phyloP scores from a whole-genome alignment of 2,329 filamentous ascomycete genomes.

The Penicillium sp. region DNA sequence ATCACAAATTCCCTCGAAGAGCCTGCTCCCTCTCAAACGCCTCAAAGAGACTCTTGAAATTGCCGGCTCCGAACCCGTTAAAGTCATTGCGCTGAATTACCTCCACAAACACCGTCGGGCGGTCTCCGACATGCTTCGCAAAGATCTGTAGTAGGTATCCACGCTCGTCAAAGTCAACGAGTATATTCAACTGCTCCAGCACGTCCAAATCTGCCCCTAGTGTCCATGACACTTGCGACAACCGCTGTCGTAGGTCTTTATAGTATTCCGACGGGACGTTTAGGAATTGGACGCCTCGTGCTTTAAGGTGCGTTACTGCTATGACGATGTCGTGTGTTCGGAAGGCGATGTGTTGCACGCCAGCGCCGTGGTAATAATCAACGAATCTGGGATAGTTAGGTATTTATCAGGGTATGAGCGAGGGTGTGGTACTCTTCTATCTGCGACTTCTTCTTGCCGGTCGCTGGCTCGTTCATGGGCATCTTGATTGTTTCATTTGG shows the following conservation, averaged over 20 bases:
- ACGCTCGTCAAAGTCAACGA: constrained; percentile 87
- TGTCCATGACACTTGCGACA: constrained; percentile 53
- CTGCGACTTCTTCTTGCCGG: constrained; percentile 78
- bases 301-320: constrained; percentile 66
- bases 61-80: constrained; percentile 83
- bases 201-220: constrained; percentile 72
- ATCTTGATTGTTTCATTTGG: constrained; percentile 83
- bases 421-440: constrained; percentile 63
- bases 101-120: constrained; percentile 91
- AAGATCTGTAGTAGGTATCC: constrained; percentile 74
- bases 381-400: constrained; percentile 41
- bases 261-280: constrained; percentile 79
- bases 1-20: constrained; percentile 61
- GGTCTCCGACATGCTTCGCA: constrained; percentile 79
- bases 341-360: constrained; percentile 86
- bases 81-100: constrained; percentile 87
- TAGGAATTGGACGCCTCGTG: constrained; percentile 83
- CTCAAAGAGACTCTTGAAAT: constrained; percentile 90
- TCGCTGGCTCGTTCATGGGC: constrained; percentile 91
- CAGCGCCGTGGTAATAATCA: constrained; percentile 77
- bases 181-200: constrained; percentile 69
- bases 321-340: constrained; percentile 71
- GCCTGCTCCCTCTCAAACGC: constrained; percentile 88
- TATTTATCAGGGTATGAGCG: no score
- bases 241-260: constrained; percentile 62